Conservation (phyloP, 768 basidiomycete genomes). For the Ephemerocybe angulata region DNA sequence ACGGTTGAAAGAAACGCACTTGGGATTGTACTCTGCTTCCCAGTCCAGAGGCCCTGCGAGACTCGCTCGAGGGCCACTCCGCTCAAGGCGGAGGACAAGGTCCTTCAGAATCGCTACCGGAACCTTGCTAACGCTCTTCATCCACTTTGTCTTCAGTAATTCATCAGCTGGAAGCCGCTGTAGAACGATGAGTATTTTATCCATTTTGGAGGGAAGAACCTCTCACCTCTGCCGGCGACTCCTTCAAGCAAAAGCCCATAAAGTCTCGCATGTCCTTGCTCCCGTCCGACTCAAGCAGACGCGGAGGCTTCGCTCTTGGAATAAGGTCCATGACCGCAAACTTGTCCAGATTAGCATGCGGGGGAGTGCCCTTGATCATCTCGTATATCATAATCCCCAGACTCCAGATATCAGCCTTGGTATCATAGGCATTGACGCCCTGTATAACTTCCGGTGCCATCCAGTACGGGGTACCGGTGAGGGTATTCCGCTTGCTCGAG, state of each 20-base stretch:
- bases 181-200: constrained; percentile 5
- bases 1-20: constrained; percentile 30
- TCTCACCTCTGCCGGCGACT: constrained; percentile 73
- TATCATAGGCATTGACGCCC: constrained; percentile 85
- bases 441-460: constrained; percentile 99
- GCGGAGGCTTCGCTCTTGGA: constrained; percentile 78
- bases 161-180: constrained; percentile 91
- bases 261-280: constrained; percentile 88
- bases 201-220: background rate
- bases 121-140: constrained; percentile 68
- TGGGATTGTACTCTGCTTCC: constrained; percentile 59
- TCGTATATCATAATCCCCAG: constrained; percentile 95
- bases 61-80: constrained; percentile 73
- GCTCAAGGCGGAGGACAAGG: constrained; percentile 72
- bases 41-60: constrained; percentile 68
- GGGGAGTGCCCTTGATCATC: constrained; percentile 95
- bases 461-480: constrained; percentile 98
- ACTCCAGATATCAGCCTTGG: constrained; percentile 98
- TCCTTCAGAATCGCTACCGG: constrained; percentile 72
- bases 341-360: constrained; percentile 84
- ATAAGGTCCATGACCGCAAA: constrained; percentile 88
- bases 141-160: constrained; percentile 84
- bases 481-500: constrained; percentile 89
- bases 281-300: constrained; percentile 72
- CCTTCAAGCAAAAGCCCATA: constrained; percentile 75